Evolutionary conservation across 345 rosid species (phyloP).

Genomic region (Hirschfeldia incana): DNA sequence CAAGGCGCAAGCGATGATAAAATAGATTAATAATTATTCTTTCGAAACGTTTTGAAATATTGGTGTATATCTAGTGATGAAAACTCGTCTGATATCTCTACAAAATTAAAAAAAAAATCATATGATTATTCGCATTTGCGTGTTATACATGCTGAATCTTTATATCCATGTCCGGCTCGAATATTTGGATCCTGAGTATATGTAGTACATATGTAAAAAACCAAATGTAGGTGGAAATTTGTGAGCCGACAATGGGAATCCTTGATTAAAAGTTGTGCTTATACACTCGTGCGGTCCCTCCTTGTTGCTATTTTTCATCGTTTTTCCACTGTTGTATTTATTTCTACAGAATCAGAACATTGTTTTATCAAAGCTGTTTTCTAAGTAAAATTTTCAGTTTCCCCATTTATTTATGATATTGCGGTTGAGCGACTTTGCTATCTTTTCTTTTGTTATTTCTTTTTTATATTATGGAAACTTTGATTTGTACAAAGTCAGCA

Average conservation of each 20-base stretch:
- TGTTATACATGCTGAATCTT: background rate
- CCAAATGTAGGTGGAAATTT: constrained; percentile 24
- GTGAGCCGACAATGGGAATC: constrained; percentile 36
- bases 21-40: background rate
- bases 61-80: background rate
- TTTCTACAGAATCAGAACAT: background rate
- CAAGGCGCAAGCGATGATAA: constrained; percentile 18
- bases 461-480: background rate
- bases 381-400: background rate
- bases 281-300: constrained; percentile 39
- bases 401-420: background rate
- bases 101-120: background rate
- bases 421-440: background rate
- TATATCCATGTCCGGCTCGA: background rate
- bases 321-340: constrained; percentile 16
- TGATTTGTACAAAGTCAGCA: constrained; percentile 31
- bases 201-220: constrained; percentile 25
- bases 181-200: background rate
- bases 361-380: background rate
- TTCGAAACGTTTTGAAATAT: background rate
- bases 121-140: background rate
- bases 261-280: constrained; percentile 12
- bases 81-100: background rate
- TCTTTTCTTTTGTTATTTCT: background rate
- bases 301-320: constrained; percentile 27